A percentile compares a stretch with the other conserved stretches of the same genome.
phyloP scores from a whole-genome alignment of 306 rosid genomes.

The Lupinus albus region DNA sequence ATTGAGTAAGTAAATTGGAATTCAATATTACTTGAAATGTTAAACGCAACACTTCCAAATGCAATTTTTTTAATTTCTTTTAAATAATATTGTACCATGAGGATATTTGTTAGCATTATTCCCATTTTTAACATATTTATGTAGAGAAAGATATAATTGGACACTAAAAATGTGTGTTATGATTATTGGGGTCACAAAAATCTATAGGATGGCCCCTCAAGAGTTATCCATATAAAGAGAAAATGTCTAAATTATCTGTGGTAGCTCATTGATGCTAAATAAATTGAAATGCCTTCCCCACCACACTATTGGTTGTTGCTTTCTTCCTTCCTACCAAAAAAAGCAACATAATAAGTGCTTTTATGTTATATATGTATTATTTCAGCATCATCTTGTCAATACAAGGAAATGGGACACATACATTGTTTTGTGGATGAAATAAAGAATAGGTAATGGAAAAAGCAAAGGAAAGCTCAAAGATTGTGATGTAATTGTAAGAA shows the following conservation, averaged over 20 bases:
- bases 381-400: background rate
- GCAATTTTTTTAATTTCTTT: too few relatives aligned
- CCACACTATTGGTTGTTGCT: constrained; percentile 1
- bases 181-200: constrained; percentile 8
- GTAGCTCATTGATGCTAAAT: constrained; percentile 19
- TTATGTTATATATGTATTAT: constrained; percentile 19
- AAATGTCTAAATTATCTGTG: constrained; percentile 18
- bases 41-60: too few relatives aligned
- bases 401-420: constrained; percentile 30
- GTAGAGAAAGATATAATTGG: background rate
- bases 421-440: constrained; percentile 4
- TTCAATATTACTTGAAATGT: too few relatives aligned
- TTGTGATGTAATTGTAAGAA: background rate
- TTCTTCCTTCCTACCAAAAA: constrained; percentile 28
- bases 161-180: background rate
- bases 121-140: too few relatives aligned
- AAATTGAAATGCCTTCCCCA: constrained; percentile 29
- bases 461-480: constrained; percentile 2
- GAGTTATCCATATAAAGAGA: constrained; percentile 23
- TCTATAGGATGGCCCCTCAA: constrained; percentile 30
- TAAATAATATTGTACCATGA: too few relatives aligned
- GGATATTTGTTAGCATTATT: too few relatives aligned
- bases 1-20: too few relatives aligned
- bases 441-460: constrained; percentile 9
- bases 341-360: constrained; percentile 37